phyloP scores from a whole-genome alignment of 2,329 filamentous ascomycete species.

The Xylariales sp. region DNA sequence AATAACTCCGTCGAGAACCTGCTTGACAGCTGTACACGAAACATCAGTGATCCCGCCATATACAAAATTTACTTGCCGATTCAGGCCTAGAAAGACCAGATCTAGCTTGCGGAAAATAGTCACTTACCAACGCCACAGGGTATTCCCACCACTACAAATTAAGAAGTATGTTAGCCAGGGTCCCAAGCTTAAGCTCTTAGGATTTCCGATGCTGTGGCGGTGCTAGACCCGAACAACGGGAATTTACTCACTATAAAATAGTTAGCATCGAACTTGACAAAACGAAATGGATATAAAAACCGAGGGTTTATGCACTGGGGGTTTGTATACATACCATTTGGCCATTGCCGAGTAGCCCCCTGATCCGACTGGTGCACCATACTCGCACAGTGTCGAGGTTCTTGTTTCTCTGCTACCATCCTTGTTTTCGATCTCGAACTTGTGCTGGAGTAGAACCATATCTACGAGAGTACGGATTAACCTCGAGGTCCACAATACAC shows the following conservation, averaged over 20 bases:
- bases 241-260: slow-evolving; percentile 17
- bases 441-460: slow-evolving; percentile 64
- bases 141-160: slow-evolving; percentile 69
- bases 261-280: slow-evolving; percentile 4
- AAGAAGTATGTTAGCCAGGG: slow-evolving; percentile 10
- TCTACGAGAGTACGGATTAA: slow-evolving; percentile 10
- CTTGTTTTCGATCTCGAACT: slow-evolving; percentile 85
- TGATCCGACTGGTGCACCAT: slow-evolving; percentile 71
- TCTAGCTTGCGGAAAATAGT: not conserved
- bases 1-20: slow-evolving; percentile 81
- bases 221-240: not conserved
- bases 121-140: slow-evolving; percentile 50
- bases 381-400: slow-evolving; percentile 85
- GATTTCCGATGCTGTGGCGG: not conserved
- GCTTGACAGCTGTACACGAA: slow-evolving; percentile 66
- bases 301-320: slow-evolving; percentile 51
- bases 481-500: not conserved
- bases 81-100: not conserved
- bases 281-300: not conserved
- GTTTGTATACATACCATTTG: slow-evolving; percentile 53
- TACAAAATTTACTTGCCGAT: not conserved
- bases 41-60: not conserved
- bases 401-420: slow-evolving; percentile 81
- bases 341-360: slow-evolving; percentile 87
- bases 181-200: not conserved